Evolutionary conservation across 2,329 filamentous ascomycete genomes (phyloP).

Genomic region (Clarireedia sp.): DNA sequence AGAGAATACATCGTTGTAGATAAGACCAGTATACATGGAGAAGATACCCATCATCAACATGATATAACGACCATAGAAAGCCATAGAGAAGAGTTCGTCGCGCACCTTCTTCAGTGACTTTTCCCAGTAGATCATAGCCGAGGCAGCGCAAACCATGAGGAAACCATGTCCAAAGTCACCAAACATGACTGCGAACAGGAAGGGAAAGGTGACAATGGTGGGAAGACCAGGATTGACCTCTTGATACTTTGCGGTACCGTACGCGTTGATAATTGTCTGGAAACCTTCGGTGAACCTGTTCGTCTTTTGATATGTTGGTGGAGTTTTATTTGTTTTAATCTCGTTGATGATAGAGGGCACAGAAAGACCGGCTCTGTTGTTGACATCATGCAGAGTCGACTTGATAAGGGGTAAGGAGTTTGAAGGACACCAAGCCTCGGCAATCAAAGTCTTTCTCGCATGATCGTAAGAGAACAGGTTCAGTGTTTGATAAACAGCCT

Average conservation of each 20-base stretch:
- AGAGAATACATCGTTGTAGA: constrained; percentile 98
- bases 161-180: constrained; percentile 91
- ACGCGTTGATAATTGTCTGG: constrained; percentile 98
- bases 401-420: constrained; percentile 85
- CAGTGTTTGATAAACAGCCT: constrained; percentile 90
- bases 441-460: constrained; percentile 89
- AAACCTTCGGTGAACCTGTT: constrained; percentile 98
- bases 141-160: constrained; percentile 76
- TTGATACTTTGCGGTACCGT: constrained; percentile 93
- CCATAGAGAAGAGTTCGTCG: constrained; percentile 95
- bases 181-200: constrained; percentile 99
- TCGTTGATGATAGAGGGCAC: constrained; percentile 98
- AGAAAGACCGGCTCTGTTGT: constrained; percentile 89
- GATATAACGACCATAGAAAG: constrained; percentile 97
- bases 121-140: constrained; percentile 96
- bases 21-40: constrained; percentile 91
- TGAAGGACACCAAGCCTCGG: constrained; percentile 94
- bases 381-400: constrained; percentile 91
- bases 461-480: constrained; percentile 97
- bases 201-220: constrained; percentile 97
- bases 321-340: constrained; percentile 93
- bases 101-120: constrained; percentile 83
- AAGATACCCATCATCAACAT: constrained; percentile 97
- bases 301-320: constrained; percentile 93
- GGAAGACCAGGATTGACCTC: constrained; percentile 95